Base-by-base conservation (phyloP, 371 early-diverging fungal species). In the Lichtheimia hyalospora region DNA sequence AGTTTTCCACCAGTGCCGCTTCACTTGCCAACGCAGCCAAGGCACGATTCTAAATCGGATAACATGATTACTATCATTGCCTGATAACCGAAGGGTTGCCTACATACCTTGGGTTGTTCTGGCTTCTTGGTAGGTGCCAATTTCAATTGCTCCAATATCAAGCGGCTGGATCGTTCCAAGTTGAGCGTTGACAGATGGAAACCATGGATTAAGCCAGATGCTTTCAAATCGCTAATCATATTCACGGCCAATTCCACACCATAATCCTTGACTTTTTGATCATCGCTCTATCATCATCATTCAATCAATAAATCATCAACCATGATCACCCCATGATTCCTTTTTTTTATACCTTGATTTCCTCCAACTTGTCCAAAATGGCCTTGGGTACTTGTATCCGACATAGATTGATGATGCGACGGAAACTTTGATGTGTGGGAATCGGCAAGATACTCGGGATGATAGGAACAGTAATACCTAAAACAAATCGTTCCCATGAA, bases 401-500 rank as follows among this genome's bases (percentile, higher is more conserved):
- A 59, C 90, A 90, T 27, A 96, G 78, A 55, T 87, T 83, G 54
- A 89, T 89, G 77, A 97, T 91, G 23, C 96, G 80, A 54, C 91
- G 83, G 81, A 98, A 98, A 24, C 91, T 91, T 61, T 87, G 90
- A 68, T 91, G 94, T 40, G 85, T 89, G 64, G 96, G 96, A 62
- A 97, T 94, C 28, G 96, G 95, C 92, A 98, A 89, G 54, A 98
- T 89, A 16, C 96, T 95, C 4, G 98, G 94, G 24, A 97, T 82
- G 65, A 98, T 93, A 20, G 97, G 97, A 27, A 90, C 86, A 6
- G 64, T 66, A 62, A 96, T 90, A 3, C 95, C 93, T 53, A 52
- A 21, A 0, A 43, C 14, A 25, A 27, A 51, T 25, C 25, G 2
- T 34, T 5, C 10, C 23, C 14, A 54, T 49, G 1, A 24, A 41